Base-by-base conservation (phyloP, 2,329 filamentous ascomycete genomes). In the Rhinocladiella similis region DNA sequence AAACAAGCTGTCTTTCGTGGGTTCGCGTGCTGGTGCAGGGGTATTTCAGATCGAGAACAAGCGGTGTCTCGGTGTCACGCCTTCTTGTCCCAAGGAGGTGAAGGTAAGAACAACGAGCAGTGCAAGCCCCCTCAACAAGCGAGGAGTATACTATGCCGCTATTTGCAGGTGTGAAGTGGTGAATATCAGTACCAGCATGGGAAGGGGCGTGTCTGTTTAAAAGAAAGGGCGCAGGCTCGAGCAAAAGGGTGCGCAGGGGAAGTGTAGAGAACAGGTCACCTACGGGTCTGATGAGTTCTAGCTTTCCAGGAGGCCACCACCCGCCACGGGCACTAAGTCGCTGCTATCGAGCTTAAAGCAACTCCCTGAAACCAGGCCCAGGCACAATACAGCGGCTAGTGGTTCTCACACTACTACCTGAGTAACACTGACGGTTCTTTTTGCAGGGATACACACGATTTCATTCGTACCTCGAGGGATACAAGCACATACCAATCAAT, bases 391-490 rank as follows among this genome's bases (percentile, higher is more conserved):
- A 10, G 7, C 36, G 14, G 7, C 36, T 18, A 61, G 59, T 61
- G 59, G 59, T 58, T 50, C 59, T 61, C 59, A 61, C n/a, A 47
- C 47, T 56, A 36, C 49, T 55, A 55, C 56, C 55, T 49, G 48
- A 33, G 52, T 20, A 33, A 38, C 13, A 13, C 16, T 14, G 9
- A 16, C 25, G 7, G 25, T 3, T 29, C 18, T 5, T 33, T 36
- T 53, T 4, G 19, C 19, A 18, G 39, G 18, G 50, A 46, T 25
- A 14, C 16, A 4, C n/a, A 16, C 36, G 18, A 2, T 19, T 39
- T 10, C 18, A 39, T 33, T 38, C n/a, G 5, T 13, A 39, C 36
- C 36, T 39, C 14, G 7, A 39, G 14, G 13, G 16, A 39, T 19
- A 39, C 36, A 33, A 12, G 10, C 6, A 33, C 27, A 33, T 33